Conservation (phyloP, 768 basidiomycete species). For the Tylopilus subfusipes region DNA sequence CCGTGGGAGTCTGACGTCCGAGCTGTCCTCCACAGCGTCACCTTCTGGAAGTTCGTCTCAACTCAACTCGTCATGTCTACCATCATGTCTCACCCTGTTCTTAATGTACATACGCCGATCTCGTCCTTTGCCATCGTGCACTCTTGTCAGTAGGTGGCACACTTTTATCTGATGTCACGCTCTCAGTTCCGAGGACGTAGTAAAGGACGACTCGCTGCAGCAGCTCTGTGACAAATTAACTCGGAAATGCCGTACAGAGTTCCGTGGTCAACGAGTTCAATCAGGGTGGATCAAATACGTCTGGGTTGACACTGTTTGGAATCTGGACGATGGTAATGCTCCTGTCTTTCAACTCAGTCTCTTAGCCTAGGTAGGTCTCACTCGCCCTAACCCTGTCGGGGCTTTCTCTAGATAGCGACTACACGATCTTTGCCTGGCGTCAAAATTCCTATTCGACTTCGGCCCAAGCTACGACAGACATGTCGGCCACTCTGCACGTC, state of each 20-base stretch:
- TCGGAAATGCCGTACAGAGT: constrained; percentile 57
- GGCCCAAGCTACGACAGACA: constrained; percentile 9
- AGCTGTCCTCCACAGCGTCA: background rate
- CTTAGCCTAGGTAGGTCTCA: background rate
- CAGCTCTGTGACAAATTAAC: constrained; percentile 69
- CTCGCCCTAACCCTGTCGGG: background rate
- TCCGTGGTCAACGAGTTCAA: constrained; percentile 58
- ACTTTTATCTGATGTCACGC: background rate
- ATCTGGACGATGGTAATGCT: constrained; percentile 78
- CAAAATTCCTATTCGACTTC: constrained; percentile 40
- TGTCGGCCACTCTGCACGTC: constrained; percentile 49
- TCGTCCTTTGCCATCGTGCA: constrained; percentile 75
- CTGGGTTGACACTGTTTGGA: constrained; percentile 76
- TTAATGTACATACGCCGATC: constrained; percentile 74
- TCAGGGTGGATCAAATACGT: constrained; percentile 87
- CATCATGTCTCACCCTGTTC: constrained; percentile 38
- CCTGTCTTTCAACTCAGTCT: background rate
- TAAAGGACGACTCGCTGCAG: constrained; percentile 62
- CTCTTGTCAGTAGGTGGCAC: constrained; percentile 50
- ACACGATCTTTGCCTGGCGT: constrained; percentile 81
- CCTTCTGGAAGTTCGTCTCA: background rate
- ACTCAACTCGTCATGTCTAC: constrained; percentile 22
- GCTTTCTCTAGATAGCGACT: constrained; percentile 65
- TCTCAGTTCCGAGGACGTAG: constrained; percentile 35
- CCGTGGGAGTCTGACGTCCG: constrained; percentile 6